These are phyloP conservation scores for Populus pruinosa DNA, from an alignment of 345 rosid species.

Conservation along the genomic window DNA sequence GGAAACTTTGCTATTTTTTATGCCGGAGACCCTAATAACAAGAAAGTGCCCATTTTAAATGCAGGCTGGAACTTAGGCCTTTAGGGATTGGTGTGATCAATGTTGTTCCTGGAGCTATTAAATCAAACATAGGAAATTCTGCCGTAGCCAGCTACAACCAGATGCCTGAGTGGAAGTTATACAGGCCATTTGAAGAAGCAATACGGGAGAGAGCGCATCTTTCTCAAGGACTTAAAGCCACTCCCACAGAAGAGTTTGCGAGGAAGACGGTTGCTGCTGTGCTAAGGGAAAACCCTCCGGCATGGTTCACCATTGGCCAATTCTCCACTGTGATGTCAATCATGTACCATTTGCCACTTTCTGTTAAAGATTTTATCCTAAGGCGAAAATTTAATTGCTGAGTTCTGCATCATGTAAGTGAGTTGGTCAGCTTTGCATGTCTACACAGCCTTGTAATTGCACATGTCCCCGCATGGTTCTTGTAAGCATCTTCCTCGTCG, in stretches of 20 bases:
- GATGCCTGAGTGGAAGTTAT: conserved; percentile 81
- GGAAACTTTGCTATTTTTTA: neutral
- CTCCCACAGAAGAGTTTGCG: conserved; percentile 75
- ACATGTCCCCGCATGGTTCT: no score
- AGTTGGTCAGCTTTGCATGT: no score
- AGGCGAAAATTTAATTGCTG: conserved; percentile 23
- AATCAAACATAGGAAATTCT: conserved; percentile 72
- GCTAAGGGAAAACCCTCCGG: conserved; percentile 59
- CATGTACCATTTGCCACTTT: conserved; percentile 65
- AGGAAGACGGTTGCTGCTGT: conserved; percentile 52
- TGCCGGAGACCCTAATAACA: neutral
- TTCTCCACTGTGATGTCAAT: conserved; percentile 53
- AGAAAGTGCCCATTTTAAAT: neutral
- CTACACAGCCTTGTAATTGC: no score
- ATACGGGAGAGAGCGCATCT: conserved; percentile 52
- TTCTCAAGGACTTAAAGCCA: conserved; percentile 51
- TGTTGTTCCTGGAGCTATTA: conserved; percentile 77
- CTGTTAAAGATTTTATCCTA: conserved; percentile 49
- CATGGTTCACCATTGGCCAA: conserved; percentile 73
- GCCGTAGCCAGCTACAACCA: conserved; percentile 47
- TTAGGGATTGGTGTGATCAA: conserved; percentile 73
- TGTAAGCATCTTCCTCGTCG: no score
- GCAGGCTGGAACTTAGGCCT: conserved; percentile 75
- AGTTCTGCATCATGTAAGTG: no score
- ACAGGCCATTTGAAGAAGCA: conserved; percentile 59